Evolutionary conservation across 371 early-diverging fungal species (phyloP).

Genomic region (Mucor lusitanicus): DNA sequence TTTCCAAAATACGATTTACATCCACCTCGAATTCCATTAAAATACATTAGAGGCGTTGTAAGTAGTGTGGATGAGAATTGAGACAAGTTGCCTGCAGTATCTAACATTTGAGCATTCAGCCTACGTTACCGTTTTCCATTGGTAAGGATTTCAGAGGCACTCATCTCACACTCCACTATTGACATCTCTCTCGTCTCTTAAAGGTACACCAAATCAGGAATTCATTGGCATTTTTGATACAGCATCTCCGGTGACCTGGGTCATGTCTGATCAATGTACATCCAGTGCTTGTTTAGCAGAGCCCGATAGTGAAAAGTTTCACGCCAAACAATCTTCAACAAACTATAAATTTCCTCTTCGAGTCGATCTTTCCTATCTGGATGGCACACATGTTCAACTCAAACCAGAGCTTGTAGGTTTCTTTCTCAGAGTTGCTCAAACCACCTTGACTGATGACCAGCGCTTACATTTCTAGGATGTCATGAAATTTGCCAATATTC

Average conservation of each 20-base stretch:
- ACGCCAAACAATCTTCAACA: constrained; percentile 19
- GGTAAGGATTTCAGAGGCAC: background rate
- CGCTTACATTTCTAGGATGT: constrained; percentile 25
- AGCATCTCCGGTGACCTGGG: constrained; percentile 31
- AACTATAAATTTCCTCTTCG: constrained; percentile 18
- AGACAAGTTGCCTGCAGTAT: background rate
- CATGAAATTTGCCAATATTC: constrained; percentile 19
- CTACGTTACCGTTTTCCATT: constrained; percentile 9
- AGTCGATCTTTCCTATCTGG: constrained; percentile 25
- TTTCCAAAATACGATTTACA: background rate
- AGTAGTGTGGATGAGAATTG: background rate
- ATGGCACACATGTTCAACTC: constrained; percentile 31
- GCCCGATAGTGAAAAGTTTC: constrained; percentile 17
- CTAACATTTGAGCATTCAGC: background rate
- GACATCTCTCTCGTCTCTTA: background rate
- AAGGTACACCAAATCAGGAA: constrained; percentile 32
- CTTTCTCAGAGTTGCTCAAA: too few species aligned
- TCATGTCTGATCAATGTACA: constrained; percentile 29
- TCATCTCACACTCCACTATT: too few species aligned
- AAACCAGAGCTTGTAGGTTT: constrained; percentile 30
- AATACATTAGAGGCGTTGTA: constrained; percentile 11
- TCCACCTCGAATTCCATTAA: constrained; percentile 8
- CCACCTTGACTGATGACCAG: too few species aligned
- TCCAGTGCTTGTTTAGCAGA: constrained; percentile 18
- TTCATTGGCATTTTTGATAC: constrained; percentile 38